These are phyloP conservation scores for Phytophthora boehmeriae DNA, from an alignment of 352 stramenopile genomes.

Conservation along the genomic window DNA sequence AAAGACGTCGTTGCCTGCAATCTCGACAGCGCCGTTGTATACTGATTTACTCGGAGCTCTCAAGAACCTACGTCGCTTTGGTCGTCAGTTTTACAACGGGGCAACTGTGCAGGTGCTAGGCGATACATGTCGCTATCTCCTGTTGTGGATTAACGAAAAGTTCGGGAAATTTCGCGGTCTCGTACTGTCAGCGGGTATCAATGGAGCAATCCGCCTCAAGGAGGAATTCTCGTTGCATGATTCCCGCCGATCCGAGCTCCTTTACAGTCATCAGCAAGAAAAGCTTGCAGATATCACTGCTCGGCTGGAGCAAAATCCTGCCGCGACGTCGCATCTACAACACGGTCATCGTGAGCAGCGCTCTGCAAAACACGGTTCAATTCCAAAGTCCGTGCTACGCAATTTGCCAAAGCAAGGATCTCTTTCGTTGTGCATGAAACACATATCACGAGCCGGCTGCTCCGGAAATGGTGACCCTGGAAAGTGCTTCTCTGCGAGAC, in stretches of 20 bases:
- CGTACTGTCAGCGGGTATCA: not conserved
- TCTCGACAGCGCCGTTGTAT: not conserved
- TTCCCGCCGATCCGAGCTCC: not conserved
- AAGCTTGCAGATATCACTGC: not conserved
- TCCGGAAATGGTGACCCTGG: not conserved
- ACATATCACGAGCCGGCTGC: conserved; percentile 2
- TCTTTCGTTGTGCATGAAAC: conserved; percentile 3
- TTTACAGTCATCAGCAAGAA: conserved; percentile 5
- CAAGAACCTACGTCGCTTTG: conserved; percentile 1
- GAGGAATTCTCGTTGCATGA: conserved; percentile 3
- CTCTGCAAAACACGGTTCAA: not conserved
- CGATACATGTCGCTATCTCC: not conserved
- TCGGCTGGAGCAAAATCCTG: not conserved
- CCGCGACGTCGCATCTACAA: not conserved
- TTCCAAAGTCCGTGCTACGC: not conserved
- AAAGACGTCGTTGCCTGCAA: not conserved
- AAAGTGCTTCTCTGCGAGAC: conserved; percentile 6
- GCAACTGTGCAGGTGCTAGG: not conserved
- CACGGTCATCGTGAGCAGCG: not conserved
- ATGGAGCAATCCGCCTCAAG: not conserved
- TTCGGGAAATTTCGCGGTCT: conserved; percentile 5
- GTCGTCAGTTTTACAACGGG: conserved; percentile 5
- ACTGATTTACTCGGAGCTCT: not conserved
- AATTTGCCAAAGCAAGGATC: conserved; percentile 1
- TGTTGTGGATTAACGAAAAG: conserved; percentile 3